Conservation (phyloP, 768 basidiomycete genomes). For the Serendipita sp. region DNA sequence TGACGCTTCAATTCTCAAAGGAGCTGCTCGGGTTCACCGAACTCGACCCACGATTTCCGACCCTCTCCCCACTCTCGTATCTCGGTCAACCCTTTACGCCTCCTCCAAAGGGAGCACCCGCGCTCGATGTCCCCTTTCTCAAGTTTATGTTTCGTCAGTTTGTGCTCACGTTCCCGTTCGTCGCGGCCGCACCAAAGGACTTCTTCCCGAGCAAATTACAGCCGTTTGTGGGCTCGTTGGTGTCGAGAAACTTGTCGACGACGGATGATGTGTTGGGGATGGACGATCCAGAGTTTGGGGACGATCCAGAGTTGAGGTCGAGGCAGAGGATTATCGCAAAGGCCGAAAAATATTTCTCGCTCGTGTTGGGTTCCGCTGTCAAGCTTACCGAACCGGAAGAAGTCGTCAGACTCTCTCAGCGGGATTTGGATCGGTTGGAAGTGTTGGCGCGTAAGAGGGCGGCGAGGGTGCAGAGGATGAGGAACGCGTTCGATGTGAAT, state of each 20-base stretch:
- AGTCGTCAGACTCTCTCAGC: conserved; percentile 75
- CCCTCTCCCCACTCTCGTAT: conserved; percentile 58
- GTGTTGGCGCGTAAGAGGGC: conserved; percentile 46
- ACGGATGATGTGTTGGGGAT: conserved; percentile 28
- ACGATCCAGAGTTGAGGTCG: conserved; percentile 39
- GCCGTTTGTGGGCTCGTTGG: conserved; percentile 72
- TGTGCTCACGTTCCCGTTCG: conserved; percentile 88
- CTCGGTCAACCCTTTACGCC: conserved; percentile 79
- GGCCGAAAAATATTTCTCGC: conserved; percentile 66
- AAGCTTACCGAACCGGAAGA: conserved; percentile 77
- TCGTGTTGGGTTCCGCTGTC: conserved; percentile 67
- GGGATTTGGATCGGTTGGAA: conserved; percentile 69
- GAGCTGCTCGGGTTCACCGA: conserved; percentile 59
- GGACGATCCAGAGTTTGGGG: conserved; percentile 17
- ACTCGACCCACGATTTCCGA: conserved; percentile 22
- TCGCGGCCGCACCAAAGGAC: conserved; percentile 70
- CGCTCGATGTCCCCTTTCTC: conserved; percentile 70
- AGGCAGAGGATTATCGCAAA: conserved; percentile 56
- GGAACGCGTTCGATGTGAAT: conserved; percentile 72
- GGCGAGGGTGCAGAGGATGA: conserved; percentile 29
- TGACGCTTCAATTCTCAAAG: conserved; percentile 66
- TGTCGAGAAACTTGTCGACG: conserved; percentile 61
- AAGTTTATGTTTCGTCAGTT: conserved; percentile 85
- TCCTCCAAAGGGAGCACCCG: conserved; percentile 39
- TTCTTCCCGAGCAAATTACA: conserved; percentile 94